phyloP scores from a whole-genome alignment of 495 filamentous ascomycete genomes.

The Tuber magnatum region DNA sequence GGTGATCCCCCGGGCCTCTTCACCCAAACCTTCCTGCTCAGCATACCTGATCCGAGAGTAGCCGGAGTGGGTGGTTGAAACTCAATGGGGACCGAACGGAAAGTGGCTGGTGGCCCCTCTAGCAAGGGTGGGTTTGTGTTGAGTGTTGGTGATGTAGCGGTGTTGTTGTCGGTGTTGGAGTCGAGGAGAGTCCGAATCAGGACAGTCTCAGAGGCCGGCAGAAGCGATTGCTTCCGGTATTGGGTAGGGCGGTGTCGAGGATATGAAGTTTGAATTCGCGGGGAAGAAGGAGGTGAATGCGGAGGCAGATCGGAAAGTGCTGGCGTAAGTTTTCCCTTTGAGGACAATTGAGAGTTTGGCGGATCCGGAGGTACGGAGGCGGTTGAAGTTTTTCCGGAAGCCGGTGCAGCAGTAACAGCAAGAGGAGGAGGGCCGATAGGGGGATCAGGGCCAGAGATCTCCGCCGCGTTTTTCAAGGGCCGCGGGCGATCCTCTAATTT shows the following conservation, averaged over 20 bases:
- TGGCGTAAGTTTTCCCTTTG: constrained; percentile 19
- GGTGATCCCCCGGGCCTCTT: constrained; percentile 75
- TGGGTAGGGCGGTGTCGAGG: constrained; percentile 45
- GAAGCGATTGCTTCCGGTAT: constrained; percentile 49
- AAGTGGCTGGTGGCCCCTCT: constrained; percentile 15
- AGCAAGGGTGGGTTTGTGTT: constrained; percentile 7
- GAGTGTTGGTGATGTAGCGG: constrained; percentile 28
- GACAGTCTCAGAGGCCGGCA: constrained; percentile 46
- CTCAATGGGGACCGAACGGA: constrained; percentile 22
- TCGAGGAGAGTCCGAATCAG: constrained; percentile 47
- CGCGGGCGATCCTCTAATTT: constrained; percentile 23
- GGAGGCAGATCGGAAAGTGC: constrained; percentile 39
- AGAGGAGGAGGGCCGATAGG: constrained; percentile 11
- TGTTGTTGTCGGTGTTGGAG: constrained; percentile 30
- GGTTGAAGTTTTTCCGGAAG: constrained; percentile 31
- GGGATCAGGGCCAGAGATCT: background rate
- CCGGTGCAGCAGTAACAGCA: constrained; percentile 8
- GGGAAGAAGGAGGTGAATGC: constrained; percentile 41
- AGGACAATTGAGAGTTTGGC: background rate
- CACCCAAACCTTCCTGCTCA: constrained; percentile 86
- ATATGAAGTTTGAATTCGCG: constrained; percentile 32
- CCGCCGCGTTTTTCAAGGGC: constrained; percentile 7
- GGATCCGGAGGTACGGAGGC: constrained; percentile 12
- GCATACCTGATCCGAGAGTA: constrained; percentile 47
- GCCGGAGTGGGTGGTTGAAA: constrained; percentile 32